Evolutionary conservation across 345 rosid genomes (phyloP).

Genomic region (Euclidium syriacum): DNA sequence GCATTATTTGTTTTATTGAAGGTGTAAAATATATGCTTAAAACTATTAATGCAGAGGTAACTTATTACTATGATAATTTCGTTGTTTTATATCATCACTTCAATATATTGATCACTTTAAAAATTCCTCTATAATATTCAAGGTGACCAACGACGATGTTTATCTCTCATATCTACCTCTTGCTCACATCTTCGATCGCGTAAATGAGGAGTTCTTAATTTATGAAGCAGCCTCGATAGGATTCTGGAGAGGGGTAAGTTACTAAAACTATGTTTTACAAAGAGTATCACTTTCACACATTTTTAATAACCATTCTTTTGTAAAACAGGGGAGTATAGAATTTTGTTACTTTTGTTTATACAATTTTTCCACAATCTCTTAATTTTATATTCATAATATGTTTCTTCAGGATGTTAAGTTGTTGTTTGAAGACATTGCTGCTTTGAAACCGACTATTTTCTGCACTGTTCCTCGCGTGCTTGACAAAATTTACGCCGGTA

Average conservation of each 20-base stretch:
- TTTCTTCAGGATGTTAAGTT: conserved; percentile 76
- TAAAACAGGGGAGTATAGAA: no score
- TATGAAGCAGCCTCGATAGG: conserved; percentile 77
- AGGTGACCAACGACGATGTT: conserved; percentile 73
- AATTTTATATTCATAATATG: neutral
- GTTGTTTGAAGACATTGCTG: conserved; percentile 80
- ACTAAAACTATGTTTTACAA: no score
- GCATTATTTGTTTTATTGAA: conserved; percentile 68
- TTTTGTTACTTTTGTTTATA: no score
- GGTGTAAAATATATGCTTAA: conserved; percentile 61
- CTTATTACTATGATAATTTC: no score
- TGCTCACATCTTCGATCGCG: conserved; percentile 96
- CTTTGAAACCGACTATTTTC: conserved; percentile 83
- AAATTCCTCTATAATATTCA: conserved; percentile 8
- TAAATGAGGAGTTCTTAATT: conserved; percentile 76
- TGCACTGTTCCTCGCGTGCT: conserved; percentile 99
- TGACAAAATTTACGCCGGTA: conserved; percentile 79
- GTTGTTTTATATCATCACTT: neutral
- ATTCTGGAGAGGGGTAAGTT: conserved; percentile 93
- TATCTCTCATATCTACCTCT: conserved; percentile 95
- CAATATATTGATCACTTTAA: neutral
- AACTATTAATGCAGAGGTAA: conserved; percentile 65
- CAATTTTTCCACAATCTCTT: no score
- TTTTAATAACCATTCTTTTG: no score
- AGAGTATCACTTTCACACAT: no score